A percentile compares a stretch with the other conserved stretches of the same genome.
These are phyloP conservation scores for Pseudocohnilembus persalinus DNA, from an alignment of 169 alveolate genomes.

Conservation along the genomic window DNA sequence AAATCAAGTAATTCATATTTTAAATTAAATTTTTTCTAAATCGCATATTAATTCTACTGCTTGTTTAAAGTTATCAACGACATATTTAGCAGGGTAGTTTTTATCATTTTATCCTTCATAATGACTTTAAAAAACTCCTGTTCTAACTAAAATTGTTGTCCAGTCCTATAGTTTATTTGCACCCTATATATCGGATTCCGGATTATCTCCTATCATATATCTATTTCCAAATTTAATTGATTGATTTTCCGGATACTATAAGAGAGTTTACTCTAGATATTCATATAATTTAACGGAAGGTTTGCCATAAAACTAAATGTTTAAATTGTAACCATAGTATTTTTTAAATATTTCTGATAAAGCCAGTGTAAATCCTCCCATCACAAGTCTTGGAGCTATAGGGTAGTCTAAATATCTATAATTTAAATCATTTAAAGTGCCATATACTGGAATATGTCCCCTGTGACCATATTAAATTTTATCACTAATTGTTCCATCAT, in stretches of 20 bases:
- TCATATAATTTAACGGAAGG: not conserved
- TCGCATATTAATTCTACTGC: slow-evolving; percentile 44
- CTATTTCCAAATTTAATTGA: not conserved
- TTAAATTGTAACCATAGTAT: not conserved
- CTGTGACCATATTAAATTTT: not conserved
- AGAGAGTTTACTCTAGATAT: not conserved
- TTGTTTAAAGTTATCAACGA: slow-evolving; percentile 44
- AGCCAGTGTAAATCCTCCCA: slow-evolving; percentile 1
- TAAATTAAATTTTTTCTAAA: no score
- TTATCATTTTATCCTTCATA: slow-evolving; percentile 41
- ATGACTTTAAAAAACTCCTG: slow-evolving; percentile 43
- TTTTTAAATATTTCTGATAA: not conserved
- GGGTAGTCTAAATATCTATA: not conserved
- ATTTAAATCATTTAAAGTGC: slow-evolving; percentile 16
- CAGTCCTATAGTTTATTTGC: slow-evolving; percentile 32
- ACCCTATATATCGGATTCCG: slow-evolving; percentile 43
- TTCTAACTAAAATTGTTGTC: slow-evolving; percentile 49
- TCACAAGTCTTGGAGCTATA: slow-evolving; percentile 2
- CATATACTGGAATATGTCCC: slow-evolving; percentile 5
- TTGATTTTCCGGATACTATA: no score
- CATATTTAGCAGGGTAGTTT: slow-evolving; percentile 58
- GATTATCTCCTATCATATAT: slow-evolving; percentile 51
- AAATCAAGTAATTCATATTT: no score
- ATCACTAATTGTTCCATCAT: not conserved
- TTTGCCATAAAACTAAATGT: slow-evolving; percentile 5